Evolutionary conservation across 805 yeast genomes (phyloP).

Genomic region (Barnettozyma populi): DNA sequence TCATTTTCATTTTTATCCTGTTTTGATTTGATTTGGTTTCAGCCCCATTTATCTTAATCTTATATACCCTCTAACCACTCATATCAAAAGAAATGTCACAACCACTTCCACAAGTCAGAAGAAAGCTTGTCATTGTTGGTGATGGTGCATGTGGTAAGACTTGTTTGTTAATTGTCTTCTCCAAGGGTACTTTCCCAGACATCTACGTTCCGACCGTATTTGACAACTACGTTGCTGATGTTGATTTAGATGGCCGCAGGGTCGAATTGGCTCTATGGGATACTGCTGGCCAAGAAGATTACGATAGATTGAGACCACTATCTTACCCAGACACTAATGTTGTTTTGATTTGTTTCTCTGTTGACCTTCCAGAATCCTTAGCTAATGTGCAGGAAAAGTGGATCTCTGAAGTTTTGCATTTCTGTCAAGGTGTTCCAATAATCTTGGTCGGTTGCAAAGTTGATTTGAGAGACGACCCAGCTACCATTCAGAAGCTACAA

Average conservation of each 20-base stretch:
- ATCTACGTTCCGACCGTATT: slow-evolving; percentile 95
- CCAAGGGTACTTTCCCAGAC: slow-evolving; percentile 88
- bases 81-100: slow-evolving; percentile 21
- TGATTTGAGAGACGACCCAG: slow-evolving; percentile 80
- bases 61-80: not conserved
- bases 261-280: slow-evolving; percentile 96
- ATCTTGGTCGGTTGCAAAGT: slow-evolving; percentile 88
- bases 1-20: not conserved
- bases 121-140: slow-evolving; percentile 90
- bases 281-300: slow-evolving; percentile 98
- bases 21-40: slow-evolving; percentile 1
- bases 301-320: slow-evolving; percentile 86
- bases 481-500: slow-evolving; percentile 68
- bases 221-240: slow-evolving; percentile 96
- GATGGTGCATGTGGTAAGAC: slow-evolving; percentile 98
- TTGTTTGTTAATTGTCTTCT: slow-evolving; percentile 79
- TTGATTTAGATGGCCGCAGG: slow-evolving; percentile 83
- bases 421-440: slow-evolving; percentile 92
- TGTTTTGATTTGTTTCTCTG: slow-evolving; percentile 83
- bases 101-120: slow-evolving; percentile 38
- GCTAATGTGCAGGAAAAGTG: slow-evolving; percentile 94
- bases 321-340: slow-evolving; percentile 92
- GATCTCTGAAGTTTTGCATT: slow-evolving; percentile 89
- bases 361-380: slow-evolving; percentile 86
- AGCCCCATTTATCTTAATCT: not conserved